These are phyloP conservation scores for Globisporangium abappressorium DNA, from an alignment of 352 stramenopile species.

Conservation along the genomic window DNA sequence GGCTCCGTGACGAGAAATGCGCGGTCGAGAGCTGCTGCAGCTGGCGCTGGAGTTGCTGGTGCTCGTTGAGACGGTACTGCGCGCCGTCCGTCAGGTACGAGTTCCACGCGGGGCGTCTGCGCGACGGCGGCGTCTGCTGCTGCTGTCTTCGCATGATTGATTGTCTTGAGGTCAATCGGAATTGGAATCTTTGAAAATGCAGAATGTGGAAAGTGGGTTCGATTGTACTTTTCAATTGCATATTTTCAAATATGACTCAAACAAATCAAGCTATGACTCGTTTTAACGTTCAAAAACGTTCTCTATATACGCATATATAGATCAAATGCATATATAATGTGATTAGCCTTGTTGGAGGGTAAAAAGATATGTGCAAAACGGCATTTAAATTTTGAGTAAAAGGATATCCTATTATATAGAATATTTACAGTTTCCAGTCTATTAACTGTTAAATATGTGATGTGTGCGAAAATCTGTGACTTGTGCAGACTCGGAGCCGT, in stretches of 20 bases:
- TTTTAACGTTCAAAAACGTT: too few relatives aligned
- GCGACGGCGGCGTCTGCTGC: constrained; percentile 9
- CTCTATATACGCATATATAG: not conserved
- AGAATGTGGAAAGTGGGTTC: not conserved
- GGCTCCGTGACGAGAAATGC: constrained; percentile 35
- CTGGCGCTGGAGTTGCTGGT: constrained; percentile 38
- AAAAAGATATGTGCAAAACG: too few relatives aligned
- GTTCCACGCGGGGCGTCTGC: constrained; percentile 44
- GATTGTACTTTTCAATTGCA: not conserved
- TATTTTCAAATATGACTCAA: not conserved
- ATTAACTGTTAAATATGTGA: too few relatives aligned
- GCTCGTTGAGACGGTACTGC: constrained; percentile 47
- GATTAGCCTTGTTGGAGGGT: too few relatives aligned
- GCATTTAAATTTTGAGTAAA: too few relatives aligned
- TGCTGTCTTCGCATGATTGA: not conserved
- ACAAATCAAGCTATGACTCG: too few relatives aligned
- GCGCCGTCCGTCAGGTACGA: constrained; percentile 43
- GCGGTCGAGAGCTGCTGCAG: constrained; percentile 39
- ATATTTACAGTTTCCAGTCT: not conserved
- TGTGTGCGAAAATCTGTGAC: not conserved
- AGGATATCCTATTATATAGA: too few relatives aligned
- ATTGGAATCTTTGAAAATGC: not conserved
- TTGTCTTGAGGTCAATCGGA: not conserved
- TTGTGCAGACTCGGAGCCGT: not conserved
- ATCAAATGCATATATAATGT: not conserved